Percentiles rank a stretch among this genome's conserved stretches.
Evolutionary conservation across 1,139 yeast species (phyloP).

Genomic region (Lodderomyces oxycetoniae): DNA sequence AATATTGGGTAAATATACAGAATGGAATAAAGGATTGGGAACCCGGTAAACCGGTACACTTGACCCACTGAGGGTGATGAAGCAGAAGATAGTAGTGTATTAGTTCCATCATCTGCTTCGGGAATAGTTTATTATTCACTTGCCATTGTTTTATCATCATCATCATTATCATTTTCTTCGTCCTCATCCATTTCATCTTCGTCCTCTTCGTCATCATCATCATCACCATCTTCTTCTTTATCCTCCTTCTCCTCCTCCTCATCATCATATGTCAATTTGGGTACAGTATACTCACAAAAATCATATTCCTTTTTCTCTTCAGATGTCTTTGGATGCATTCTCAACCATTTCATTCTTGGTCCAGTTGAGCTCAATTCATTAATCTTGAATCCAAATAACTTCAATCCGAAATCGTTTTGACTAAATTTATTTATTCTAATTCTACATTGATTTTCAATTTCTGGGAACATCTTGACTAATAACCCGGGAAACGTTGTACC

Average conservation of each 20-base stretch:
- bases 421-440: conserved; percentile 50
- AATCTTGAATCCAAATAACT: conserved; percentile 82
- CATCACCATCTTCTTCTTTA: conserved; percentile 22
- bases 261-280: conserved; percentile 23
- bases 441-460: conserved; percentile 52
- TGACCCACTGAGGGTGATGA: conserved; percentile 47
- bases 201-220: conserved; percentile 22
- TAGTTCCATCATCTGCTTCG: too few relatives aligned
- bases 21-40: conserved; percentile 76
- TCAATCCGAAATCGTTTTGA: conserved; percentile 58
- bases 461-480: conserved; percentile 85
- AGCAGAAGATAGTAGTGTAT: neutral
- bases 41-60: conserved; percentile 59
- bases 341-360: conserved; percentile 92
- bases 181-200: conserved; percentile 20
- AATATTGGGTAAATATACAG: conserved; percentile 80
- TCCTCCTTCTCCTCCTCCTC: conserved; percentile 27
- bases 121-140: conserved; percentile 31
- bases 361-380: conserved; percentile 76
- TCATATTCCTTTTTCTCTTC: conserved; percentile 58
- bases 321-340: conserved; percentile 62
- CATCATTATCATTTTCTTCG: conserved; percentile 19
- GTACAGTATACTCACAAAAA: conserved; percentile 58
- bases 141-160: conserved; percentile 47
- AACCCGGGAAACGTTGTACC: conserved; percentile 95